Percentiles rank a stretch among this genome's conserved stretches.
These are phyloP conservation scores for Ensete ventricosum DNA, from an alignment of 176 grass and related monocot genomes.

Conservation along the genomic window DNA sequence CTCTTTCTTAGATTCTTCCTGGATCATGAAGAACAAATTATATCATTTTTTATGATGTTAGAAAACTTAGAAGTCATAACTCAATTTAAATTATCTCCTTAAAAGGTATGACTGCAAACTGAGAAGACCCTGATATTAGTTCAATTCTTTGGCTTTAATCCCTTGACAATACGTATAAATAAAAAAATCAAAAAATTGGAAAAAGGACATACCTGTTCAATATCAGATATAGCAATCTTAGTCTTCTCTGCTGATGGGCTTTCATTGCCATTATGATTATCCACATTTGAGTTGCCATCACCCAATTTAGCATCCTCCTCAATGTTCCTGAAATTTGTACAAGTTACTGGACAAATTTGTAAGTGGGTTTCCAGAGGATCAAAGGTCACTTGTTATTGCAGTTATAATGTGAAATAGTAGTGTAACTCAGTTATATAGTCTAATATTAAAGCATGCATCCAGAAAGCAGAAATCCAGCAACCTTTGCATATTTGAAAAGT, in stretches of 20 bases:
- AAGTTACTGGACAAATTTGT: background rate
- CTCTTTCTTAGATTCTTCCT: slow-evolving; percentile 59
- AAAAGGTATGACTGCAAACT: background rate
- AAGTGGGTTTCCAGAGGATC: background rate
- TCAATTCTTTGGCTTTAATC: background rate
- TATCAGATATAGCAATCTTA: slow-evolving; percentile 29
- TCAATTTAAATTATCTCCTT: background rate
- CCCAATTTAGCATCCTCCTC: slow-evolving; percentile 30
- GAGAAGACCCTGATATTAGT: background rate
- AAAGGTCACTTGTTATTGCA: background rate
- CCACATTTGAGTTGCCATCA: slow-evolving; percentile 36
- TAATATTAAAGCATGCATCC: background rate
- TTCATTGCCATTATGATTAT: slow-evolving; percentile 34
- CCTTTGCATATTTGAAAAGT: no score
- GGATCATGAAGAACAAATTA: slow-evolving; percentile 19
- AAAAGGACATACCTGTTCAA: slow-evolving; percentile 40
- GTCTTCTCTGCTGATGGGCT: slow-evolving; percentile 28
- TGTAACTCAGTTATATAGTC: no score
- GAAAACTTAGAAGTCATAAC: background rate
- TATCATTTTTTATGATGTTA: background rate
- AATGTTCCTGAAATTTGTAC: slow-evolving; percentile 47
- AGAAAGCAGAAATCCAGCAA: no score
- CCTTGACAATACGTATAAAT: background rate
- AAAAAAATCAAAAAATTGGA: background rate
- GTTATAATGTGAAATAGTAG: background rate